phyloP scores from a whole-genome alignment of 257 asterid genomes.

The Petunia secreta region DNA sequence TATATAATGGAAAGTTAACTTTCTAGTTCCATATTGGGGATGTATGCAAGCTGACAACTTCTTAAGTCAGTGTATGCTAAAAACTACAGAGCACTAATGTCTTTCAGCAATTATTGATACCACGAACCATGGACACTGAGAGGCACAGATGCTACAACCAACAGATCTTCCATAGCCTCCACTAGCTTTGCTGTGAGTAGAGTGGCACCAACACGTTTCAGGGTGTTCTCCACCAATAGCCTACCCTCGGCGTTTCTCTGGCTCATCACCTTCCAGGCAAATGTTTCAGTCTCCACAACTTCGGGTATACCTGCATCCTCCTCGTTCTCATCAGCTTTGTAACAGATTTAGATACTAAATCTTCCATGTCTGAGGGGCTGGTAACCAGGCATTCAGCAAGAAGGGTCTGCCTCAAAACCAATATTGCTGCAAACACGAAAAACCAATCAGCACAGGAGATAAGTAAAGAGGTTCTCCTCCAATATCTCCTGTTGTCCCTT shows the following conservation, averaged over 20 bases:
- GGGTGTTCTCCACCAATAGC: conserved; percentile 26
- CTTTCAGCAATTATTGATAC: conserved; percentile 26
- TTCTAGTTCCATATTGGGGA: background rate
- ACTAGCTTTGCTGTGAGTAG: conserved; percentile 28
- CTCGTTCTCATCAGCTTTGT: conserved; percentile 21
- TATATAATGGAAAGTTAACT: background rate
- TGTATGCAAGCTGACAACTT: background rate
- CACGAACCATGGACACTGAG: conserved; percentile 30
- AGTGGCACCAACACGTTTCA: conserved; percentile 28
- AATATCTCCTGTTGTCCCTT: background rate
- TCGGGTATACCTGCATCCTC: conserved; percentile 30
- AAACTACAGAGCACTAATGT: background rate
- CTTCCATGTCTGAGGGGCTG: conserved; percentile 26
- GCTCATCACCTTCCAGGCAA: conserved; percentile 26
- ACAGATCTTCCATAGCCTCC: conserved; percentile 21
- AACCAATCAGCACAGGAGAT: background rate
- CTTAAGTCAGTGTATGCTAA: background rate
- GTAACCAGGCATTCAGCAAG: conserved; percentile 28
- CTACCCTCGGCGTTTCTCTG: conserved; percentile 30
- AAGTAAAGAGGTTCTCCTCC: conserved; percentile 19
- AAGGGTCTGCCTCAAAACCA: conserved; percentile 33
- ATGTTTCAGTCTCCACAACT: conserved; percentile 26
- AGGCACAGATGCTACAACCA: conserved; percentile 29
- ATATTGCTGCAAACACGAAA: conserved; percentile 8
- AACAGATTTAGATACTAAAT: conserved; percentile 20